Evolutionary conservation across 2,329 filamentous ascomycete genomes (phyloP).

Genomic region (Penicillium sp.): DNA sequence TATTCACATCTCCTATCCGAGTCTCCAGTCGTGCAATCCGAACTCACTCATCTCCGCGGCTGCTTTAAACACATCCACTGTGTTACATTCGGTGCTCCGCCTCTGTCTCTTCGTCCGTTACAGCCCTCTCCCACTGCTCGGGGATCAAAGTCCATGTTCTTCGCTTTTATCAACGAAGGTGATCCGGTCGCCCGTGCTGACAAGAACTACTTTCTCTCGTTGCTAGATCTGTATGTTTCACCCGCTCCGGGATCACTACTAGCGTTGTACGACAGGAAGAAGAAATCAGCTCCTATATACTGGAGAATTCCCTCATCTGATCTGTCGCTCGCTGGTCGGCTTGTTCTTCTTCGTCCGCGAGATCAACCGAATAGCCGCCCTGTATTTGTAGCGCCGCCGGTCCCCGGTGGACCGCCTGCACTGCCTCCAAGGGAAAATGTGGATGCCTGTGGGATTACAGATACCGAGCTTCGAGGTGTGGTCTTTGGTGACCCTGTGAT

Average conservation of each 20-base stretch:
- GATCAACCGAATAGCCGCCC: constrained; percentile 63
- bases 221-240: constrained; percentile 68
- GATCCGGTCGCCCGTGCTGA: constrained; percentile 78
- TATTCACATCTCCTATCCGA: constrained; percentile 75
- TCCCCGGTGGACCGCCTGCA: constrained; percentile 64
- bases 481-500: constrained; percentile 80
- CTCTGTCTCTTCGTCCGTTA: constrained; percentile 69
- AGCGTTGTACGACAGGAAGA: constrained; percentile 16
- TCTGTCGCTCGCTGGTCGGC: constrained; percentile 14
- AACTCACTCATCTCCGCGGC: constrained; percentile 66
- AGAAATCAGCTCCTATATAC: constrained; percentile 19
- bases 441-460: constrained; percentile 65
- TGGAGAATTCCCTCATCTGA: constrained; percentile 15
- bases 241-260: constrained; percentile 49
- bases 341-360: constrained; percentile 16
- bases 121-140: constrained; percentile 53
- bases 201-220: constrained; percentile 68
- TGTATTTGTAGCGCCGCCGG: constrained; percentile 66
- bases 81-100: constrained; percentile 80
- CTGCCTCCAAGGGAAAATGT: constrained; percentile 53
- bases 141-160: constrained; percentile 67
- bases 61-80: constrained; percentile 80
- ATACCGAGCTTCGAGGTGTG: constrained; percentile 65
- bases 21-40: constrained; percentile 48
- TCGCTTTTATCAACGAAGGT: constrained; percentile 80